Evolutionary conservation across 139 green algal species (phyloP).

Genomic region (Closterium sp.): DNA sequence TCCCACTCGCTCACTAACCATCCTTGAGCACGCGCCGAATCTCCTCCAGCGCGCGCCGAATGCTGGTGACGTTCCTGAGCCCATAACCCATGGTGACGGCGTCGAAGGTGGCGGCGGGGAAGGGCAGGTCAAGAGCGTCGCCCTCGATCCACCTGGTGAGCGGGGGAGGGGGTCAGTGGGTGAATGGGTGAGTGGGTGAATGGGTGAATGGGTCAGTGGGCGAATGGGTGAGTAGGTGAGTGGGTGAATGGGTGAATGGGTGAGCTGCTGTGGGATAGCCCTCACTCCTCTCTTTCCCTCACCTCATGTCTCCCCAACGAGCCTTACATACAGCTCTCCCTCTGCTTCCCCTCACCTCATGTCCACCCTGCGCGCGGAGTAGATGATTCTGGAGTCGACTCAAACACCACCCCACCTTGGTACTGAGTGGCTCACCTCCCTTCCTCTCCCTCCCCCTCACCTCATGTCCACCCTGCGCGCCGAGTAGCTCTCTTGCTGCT

Average conservation of each 20-base stretch:
- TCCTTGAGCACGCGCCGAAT: constrained; percentile 83
- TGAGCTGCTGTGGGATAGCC: no score
- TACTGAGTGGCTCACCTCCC: no score
- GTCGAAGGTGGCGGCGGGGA: constrained; percentile 78
- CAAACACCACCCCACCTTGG: no score
- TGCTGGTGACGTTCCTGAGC: constrained; percentile 85
- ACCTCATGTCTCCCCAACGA: no score
- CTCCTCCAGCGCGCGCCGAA: constrained; percentile 68
- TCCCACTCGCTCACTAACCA: constrained; percentile 23
- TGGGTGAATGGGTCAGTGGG: not conserved
- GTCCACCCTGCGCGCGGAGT: not conserved
- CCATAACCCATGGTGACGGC: constrained; percentile 94
- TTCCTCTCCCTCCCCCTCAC: no score
- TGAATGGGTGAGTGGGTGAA: not conserved
- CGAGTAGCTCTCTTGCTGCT: constrained; percentile 24
- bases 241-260: no score
- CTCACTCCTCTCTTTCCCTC: not conserved
- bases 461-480: not conserved
- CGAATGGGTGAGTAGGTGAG: no score
- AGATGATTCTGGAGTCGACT: no score
- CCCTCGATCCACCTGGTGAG: constrained; percentile 78
- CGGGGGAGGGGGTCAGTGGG: not conserved
- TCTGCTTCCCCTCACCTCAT: not conserved
- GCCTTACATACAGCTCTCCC: no score
- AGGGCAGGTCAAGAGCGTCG: constrained; percentile 89